phyloP scores from a whole-genome alignment of 2,329 filamentous ascomycete species.

The Lachnellula subtilissima region DNA sequence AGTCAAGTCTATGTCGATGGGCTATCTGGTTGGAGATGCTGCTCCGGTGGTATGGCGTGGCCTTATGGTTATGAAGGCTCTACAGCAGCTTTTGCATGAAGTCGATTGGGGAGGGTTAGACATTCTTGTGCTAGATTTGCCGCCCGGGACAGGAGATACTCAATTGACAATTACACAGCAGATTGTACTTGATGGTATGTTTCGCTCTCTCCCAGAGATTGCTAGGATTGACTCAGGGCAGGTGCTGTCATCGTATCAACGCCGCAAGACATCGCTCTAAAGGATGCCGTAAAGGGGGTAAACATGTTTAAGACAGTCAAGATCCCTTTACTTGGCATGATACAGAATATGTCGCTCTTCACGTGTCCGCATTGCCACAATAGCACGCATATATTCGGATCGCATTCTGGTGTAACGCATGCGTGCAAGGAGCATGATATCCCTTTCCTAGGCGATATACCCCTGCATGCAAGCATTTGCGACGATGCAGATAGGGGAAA shows the following conservation, averaged over 20 bases:
- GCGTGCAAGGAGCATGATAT: slow-evolving; percentile 71
- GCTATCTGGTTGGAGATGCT: slow-evolving; percentile 75
- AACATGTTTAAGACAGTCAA: slow-evolving; percentile 87
- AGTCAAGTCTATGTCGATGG: slow-evolving; percentile 98
- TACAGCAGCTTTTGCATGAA: slow-evolving; percentile 91
- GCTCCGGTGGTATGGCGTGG: slow-evolving; percentile 92
- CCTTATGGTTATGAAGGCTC: slow-evolving; percentile 94
- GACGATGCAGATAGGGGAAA: slow-evolving; percentile 82
- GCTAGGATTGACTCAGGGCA: slow-evolving; percentile 29
- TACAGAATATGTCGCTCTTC: slow-evolving; percentile 89
- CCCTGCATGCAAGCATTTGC: slow-evolving; percentile 79
- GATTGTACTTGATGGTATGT: slow-evolving; percentile 73
- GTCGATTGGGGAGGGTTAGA: slow-evolving; percentile 92
- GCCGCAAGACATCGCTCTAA: slow-evolving; percentile 86
- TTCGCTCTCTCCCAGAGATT: background rate
- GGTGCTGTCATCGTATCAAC: slow-evolving; percentile 85
- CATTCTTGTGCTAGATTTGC: slow-evolving; percentile 82
- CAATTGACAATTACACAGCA: slow-evolving; percentile 97
- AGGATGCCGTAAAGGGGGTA: slow-evolving; percentile 87
- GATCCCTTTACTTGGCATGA: slow-evolving; percentile 70
- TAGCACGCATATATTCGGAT: slow-evolving; percentile 72
- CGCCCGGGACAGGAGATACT: slow-evolving; percentile 91
- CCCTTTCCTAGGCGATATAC: slow-evolving; percentile 82
- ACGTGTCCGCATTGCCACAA: slow-evolving; percentile 71
- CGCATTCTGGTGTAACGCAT: slow-evolving; percentile 56